Conservation (phyloP, 73 alveolate species). For the Uronychia binucleata region DNA sequence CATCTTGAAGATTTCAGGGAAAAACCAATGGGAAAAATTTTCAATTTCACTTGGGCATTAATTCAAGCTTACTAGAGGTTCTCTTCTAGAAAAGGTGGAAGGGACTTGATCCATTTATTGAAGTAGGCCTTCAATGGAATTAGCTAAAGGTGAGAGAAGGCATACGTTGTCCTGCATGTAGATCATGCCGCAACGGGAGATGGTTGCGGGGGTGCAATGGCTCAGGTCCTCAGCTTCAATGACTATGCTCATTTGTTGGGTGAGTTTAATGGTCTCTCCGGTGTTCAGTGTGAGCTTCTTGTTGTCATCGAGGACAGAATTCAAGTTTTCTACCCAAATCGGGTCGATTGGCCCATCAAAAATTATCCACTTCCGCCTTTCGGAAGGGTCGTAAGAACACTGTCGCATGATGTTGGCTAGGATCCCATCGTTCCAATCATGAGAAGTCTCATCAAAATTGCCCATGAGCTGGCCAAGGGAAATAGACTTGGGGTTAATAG, state of each 20-base stretch:
- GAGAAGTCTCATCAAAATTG: conserved; percentile 61
- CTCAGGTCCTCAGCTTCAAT: conserved; percentile 52
- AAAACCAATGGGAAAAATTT: conserved; percentile 23
- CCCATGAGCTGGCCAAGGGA: conserved; percentile 43
- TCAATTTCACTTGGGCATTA: conserved; percentile 12
- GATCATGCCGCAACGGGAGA: conserved; percentile 54
- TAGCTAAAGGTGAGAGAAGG: conserved; percentile 4
- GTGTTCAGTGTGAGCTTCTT: conserved; percentile 41
- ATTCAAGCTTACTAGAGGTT: background rate
- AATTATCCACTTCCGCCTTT: conserved; percentile 57
- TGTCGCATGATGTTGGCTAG: conserved; percentile 82
- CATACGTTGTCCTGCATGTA: conserved; percentile 58
- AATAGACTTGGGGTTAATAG: conserved; percentile 47
- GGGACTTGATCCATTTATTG: conserved; percentile 81
- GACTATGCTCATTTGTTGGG: conserved; percentile 35
- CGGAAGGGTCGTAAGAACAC: conserved; percentile 32
- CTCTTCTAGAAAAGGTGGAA: conserved; percentile 62
- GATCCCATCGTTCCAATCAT: conserved; percentile 82
- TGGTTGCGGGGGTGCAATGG: conserved; percentile 53
- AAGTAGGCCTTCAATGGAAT: conserved; percentile 73
- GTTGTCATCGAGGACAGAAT: conserved; percentile 55
- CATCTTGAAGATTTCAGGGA: conserved; percentile 33
- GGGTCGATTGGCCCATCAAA: conserved; percentile 60
- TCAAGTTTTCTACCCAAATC: conserved; percentile 52
- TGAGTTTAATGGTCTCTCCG: conserved; percentile 52